These are phyloP conservation scores for Encephalitozoon intestinalis DNA, from an alignment of 371 early-diverging fungal genomes.

Conservation along the genomic window DNA sequence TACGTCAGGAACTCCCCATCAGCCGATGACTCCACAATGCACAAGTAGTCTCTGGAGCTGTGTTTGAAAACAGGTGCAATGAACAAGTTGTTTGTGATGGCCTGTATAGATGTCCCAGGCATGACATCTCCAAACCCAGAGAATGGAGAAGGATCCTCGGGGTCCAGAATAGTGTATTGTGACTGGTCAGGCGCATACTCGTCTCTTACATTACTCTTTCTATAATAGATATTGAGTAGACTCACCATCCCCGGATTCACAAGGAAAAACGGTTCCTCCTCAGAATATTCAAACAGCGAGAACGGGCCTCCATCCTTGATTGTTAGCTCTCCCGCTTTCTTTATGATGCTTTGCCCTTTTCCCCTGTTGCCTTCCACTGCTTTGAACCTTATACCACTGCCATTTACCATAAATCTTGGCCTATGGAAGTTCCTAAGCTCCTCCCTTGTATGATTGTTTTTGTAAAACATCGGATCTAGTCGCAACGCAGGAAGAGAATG, in stretches of 20 bases:
- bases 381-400: slow-evolving; percentile 1
- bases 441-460: slow-evolving; percentile 70
- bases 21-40: slow-evolving; percentile 26
- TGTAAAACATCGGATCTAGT: slow-evolving; percentile 76
- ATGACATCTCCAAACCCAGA: slow-evolving; percentile 72
- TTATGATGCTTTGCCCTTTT: slow-evolving; percentile 66
- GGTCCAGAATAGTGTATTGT: slow-evolving; percentile 68
- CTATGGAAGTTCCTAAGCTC: slow-evolving; percentile 87
- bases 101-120: slow-evolving; percentile 74
- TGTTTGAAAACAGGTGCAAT: slow-evolving; percentile 88
- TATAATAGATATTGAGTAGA: slow-evolving; percentile 83
- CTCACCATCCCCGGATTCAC: slow-evolving; percentile 92
- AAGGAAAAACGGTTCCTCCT: slow-evolving; percentile 91
- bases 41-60: slow-evolving; percentile 64
- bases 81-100: slow-evolving; percentile 83
- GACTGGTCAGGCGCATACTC: slow-evolving; percentile 31
- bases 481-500: slow-evolving; percentile 83
- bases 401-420: slow-evolving; percentile 63
- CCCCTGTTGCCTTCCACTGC: background rate
- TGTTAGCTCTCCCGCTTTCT: slow-evolving; percentile 75
- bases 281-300: slow-evolving; percentile 82
- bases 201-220: slow-evolving; percentile 65
- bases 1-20: slow-evolving; percentile 63
- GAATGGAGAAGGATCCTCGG: slow-evolving; percentile 89
- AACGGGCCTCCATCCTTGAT: slow-evolving; percentile 75